A percentile compares a stretch with the other conserved stretches of the same genome.
Evolutionary conservation across 192 early-diverging fungal species (phyloP).

Genomic region (Coemansia sp.): DNA sequence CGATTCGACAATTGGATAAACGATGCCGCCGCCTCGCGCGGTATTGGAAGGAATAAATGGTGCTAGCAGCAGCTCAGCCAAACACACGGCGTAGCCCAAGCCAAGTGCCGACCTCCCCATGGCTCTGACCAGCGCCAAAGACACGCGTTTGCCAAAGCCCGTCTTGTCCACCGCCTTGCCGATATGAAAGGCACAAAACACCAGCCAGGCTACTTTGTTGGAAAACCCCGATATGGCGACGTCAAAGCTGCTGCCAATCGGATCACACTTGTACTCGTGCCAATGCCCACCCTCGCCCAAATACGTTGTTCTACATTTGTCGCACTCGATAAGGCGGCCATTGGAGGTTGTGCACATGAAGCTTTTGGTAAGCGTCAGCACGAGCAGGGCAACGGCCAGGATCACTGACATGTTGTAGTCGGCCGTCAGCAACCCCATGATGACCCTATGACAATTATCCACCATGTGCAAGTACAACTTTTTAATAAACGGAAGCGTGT

Average conservation of each 20-base stretch:
- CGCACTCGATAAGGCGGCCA: slow-evolving; percentile 54
- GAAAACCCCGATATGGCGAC: slow-evolving; percentile 63
- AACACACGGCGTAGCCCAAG: slow-evolving; percentile 57
- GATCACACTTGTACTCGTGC: slow-evolving; percentile 58
- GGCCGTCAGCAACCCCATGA: slow-evolving; percentile 56
- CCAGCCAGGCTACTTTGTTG: slow-evolving; percentile 64
- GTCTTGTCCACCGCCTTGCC: slow-evolving; percentile 65
- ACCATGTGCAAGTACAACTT: no score
- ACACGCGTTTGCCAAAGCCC: slow-evolving; percentile 62
- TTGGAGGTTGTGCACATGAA: slow-evolving; percentile 59
- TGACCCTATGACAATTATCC: slow-evolving; percentile 29
- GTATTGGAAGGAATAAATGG: slow-evolving; percentile 73
- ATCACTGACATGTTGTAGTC: slow-evolving; percentile 56
- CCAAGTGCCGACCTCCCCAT: slow-evolving; percentile 58
- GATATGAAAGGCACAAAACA: slow-evolving; percentile 73
- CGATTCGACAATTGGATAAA: slow-evolving; percentile 71
- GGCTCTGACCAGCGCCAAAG: slow-evolving; percentile 53
- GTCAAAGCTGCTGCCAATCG: slow-evolving; percentile 58
- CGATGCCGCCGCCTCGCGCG: slow-evolving; percentile 75
- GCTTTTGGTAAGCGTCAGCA: slow-evolving; percentile 59
- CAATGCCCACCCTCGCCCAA: slow-evolving; percentile 27
- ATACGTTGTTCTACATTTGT: slow-evolving; percentile 48
- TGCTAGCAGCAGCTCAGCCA: slow-evolving; percentile 59
- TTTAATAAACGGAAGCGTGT: not conserved
- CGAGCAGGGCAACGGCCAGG: slow-evolving; percentile 54